Percentiles rank a stretch among this genome's conserved stretches.
Conservation (phyloP, 805 yeast species). For the Sugiyamaella chiloensis region DNA sequence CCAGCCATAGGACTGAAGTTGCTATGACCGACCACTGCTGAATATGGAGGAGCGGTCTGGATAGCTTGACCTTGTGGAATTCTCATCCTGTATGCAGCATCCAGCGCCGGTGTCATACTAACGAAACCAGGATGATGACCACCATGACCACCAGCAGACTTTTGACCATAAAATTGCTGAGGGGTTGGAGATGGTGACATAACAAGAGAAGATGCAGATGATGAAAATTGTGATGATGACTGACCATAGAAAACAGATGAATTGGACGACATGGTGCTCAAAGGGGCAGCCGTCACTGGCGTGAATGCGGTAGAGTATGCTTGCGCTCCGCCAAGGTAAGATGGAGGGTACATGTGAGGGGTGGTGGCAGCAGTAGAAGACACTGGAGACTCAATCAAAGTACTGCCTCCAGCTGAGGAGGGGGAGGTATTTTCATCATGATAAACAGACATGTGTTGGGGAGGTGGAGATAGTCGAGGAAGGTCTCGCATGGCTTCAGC, state of each 20-base stretch:
- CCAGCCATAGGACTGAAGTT: neutral
- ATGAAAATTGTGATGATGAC: slow-evolving; percentile 2
- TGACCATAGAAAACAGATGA: neutral
- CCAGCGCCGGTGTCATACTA: neutral
- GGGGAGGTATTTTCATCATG: neutral
- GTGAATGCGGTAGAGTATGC: neutral
- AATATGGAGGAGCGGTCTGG: neutral
- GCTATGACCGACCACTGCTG: neutral
- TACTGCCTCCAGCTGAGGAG: neutral
- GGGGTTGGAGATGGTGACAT: slow-evolving; percentile 2
- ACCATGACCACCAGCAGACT: neutral
- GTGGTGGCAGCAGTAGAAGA: neutral
- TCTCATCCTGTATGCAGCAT: neutral
- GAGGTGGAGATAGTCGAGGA: neutral
- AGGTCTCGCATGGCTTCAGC: neutral
- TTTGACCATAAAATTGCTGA: neutral
- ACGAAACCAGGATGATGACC: neutral
- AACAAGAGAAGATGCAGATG: neutral
- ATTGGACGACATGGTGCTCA: slow-evolving; percentile 1
- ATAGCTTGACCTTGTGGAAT: neutral
- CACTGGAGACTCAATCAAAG: slow-evolving; percentile 1
- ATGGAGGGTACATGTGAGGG: slow-evolving; percentile 2
- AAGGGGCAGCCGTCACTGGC: neutral
- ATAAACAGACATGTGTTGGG: neutral
- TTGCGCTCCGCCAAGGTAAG: neutral